Conservation (phyloP, 1,284 basidiomycete species). For the Microbotryomycetes sp. region DNA sequence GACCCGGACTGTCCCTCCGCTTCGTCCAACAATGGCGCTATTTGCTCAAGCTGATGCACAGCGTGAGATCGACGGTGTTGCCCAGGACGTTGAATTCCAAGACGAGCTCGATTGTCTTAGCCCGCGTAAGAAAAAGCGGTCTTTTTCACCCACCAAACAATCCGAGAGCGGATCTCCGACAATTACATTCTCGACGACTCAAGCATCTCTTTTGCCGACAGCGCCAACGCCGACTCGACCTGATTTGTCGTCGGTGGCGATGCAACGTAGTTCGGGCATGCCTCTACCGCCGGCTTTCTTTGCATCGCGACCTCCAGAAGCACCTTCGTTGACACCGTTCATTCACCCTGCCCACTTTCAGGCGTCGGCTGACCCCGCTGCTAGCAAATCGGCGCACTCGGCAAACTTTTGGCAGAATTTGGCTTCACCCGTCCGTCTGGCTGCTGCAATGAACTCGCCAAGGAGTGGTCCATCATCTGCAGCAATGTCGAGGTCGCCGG, state of each 20-base stretch:
- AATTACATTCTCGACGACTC: neutral
- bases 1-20: neutral
- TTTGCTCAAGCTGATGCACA: neutral
- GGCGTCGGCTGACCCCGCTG: too few species aligned
- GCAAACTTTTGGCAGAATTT: neutral
- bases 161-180: neutral
- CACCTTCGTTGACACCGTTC: too few species aligned
- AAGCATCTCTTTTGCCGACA: neutral
- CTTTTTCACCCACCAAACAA: neutral
- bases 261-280: slow-evolving; percentile 10
- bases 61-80: neutral
- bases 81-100: neutral
- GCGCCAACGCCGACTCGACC: neutral
- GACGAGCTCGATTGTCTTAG: slow-evolving; percentile 27
- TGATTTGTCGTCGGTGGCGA: neutral
- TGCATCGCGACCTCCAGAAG: too few species aligned
- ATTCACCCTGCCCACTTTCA: too few species aligned
- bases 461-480: neutral
- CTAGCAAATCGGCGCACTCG: too few species aligned
- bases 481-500: neutral
- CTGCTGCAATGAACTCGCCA: too few species aligned
- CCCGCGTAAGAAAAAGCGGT: slow-evolving; percentile 21
- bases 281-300: neutral
- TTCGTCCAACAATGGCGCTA: slow-evolving; percentile 1
- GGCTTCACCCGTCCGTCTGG: neutral